Evolutionary conservation across 352 stramenopile genomes (phyloP).

Genomic region (Thalassiosira hispida): DNA sequence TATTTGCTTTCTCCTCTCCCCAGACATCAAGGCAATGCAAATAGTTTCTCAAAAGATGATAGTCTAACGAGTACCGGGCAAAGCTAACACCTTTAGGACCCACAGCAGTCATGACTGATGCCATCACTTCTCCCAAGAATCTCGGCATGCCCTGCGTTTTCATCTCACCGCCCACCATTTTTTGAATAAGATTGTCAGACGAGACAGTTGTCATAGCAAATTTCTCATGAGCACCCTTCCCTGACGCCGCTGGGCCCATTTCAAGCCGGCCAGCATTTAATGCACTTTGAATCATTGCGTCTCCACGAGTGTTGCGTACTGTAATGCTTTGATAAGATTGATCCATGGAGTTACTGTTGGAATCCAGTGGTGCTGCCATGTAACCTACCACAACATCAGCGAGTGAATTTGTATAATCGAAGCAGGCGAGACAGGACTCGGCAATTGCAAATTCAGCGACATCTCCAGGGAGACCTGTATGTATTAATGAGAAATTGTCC

Average conservation of each 20-base stretch:
- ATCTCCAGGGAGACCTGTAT: slow-evolving; percentile 65
- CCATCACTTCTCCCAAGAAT: slow-evolving; percentile 71
- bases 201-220: slow-evolving; percentile 63
- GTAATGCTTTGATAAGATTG: slow-evolving; percentile 77
- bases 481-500: not conserved
- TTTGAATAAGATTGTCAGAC: slow-evolving; percentile 67
- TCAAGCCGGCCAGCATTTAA: slow-evolving; percentile 47
- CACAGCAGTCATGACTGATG: slow-evolving; percentile 58
- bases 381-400: slow-evolving; percentile 83
- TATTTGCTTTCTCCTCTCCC: slow-evolving; percentile 44
- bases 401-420: slow-evolving; percentile 83
- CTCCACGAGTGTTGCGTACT: slow-evolving; percentile 70
- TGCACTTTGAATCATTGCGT: slow-evolving; percentile 70
- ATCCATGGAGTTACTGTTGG: slow-evolving; percentile 65
- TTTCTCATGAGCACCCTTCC: slow-evolving; percentile 64
- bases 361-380: slow-evolving; percentile 74
- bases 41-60: slow-evolving; percentile 82
- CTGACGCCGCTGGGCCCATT: slow-evolving; percentile 42
- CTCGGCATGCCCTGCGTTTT: slow-evolving; percentile 66
- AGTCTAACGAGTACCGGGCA: slow-evolving; percentile 81
- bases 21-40: slow-evolving; percentile 69
- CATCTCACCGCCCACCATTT: slow-evolving; percentile 59
- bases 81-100: slow-evolving; percentile 80
- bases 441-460: slow-evolving; percentile 78
- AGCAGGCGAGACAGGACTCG: slow-evolving; percentile 75